A percentile compares a stretch with the other conserved stretches of the same genome.
phyloP scores from a whole-genome alignment of 208 protist species.

The Acanthamoeba royreba region DNA sequence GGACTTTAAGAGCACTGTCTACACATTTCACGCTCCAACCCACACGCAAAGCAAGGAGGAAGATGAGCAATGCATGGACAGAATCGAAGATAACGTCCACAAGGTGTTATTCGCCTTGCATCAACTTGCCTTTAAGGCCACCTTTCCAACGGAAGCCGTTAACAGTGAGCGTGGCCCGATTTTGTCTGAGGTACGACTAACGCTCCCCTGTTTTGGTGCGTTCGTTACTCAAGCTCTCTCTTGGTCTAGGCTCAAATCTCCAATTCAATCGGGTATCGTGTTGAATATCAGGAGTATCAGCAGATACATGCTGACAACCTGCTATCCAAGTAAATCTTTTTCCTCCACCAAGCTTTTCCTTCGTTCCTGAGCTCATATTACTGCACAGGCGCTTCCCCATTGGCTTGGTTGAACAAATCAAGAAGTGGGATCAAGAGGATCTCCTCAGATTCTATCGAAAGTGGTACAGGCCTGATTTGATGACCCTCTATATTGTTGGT shows the following conservation, averaged over 20 bases:
- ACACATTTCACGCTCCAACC: conserved; percentile 35
- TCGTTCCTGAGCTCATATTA: background rate
- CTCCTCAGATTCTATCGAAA: conserved; percentile 30
- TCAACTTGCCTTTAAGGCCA: conserved; percentile 15
- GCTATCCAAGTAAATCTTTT: background rate
- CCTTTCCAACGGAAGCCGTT: background rate
- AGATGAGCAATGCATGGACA: background rate
- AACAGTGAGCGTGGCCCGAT: conserved; percentile 23
- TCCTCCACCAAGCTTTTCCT: background rate
- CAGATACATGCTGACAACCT: conserved; percentile 26
- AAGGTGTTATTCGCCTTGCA: conserved; percentile 17
- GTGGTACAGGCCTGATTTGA: conserved; percentile 27
- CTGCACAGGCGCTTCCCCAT: conserved; percentile 13
- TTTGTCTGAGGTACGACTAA: background rate
- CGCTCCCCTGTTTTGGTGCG: background rate
- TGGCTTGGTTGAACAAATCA: conserved; percentile 26
- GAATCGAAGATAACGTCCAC: background rate
- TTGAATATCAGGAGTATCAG: conserved; percentile 38
- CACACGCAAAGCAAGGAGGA: background rate
- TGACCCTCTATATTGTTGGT: conserved; percentile 37
- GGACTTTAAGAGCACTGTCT: conserved; percentile 36
- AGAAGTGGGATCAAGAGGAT: background rate
- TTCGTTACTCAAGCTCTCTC: background rate
- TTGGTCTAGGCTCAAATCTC: conserved; percentile 13
- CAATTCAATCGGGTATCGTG: conserved; percentile 20